Evolutionary conservation across 2,329 filamentous ascomycete species (phyloP).

Genomic region (Aspergillus spinulosporus): DNA sequence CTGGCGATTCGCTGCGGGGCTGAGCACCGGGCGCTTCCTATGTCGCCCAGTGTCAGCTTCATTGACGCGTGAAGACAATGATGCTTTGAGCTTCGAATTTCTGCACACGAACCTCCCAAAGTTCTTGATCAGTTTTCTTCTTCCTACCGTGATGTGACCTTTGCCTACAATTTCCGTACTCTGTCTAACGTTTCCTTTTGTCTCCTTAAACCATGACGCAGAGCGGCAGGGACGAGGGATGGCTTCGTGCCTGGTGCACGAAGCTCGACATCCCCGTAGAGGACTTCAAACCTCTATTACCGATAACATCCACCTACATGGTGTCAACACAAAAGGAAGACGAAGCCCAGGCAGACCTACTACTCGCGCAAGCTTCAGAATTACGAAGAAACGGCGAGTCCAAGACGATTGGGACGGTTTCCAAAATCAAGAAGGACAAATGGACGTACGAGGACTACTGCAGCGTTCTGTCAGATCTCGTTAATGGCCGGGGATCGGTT

Average conservation of each 20-base stretch:
- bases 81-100: not conserved
- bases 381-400: slow-evolving; percentile 9
- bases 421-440: slow-evolving; percentile 14
- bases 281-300: slow-evolving; percentile 3
- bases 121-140: not conserved
- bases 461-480: slow-evolving; percentile 6
- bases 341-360: slow-evolving; percentile 10
- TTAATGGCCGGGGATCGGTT: slow-evolving; percentile 5
- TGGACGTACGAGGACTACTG: slow-evolving; percentile 15
- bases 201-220: slow-evolving; percentile 5
- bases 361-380: slow-evolving; percentile 12
- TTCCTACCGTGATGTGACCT: not conserved
- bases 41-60: slow-evolving; percentile 11
- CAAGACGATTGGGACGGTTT: not conserved
- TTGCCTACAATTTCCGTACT: not conserved
- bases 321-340: not conserved
- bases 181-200: not conserved
- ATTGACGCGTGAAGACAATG: not conserved
- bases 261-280: slow-evolving; percentile 6
- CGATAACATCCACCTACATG: not conserved
- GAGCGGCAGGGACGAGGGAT: slow-evolving; percentile 13
- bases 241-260: slow-evolving; percentile 14
- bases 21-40: slow-evolving; percentile 12
- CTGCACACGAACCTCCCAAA: not conserved
- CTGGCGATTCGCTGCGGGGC: slow-evolving; percentile 11